Evolutionary conservation across 169 alveolate species (phyloP), one percentile per base, ranked within the genome.

Genomic region (Hammondia hammondi): DNA sequence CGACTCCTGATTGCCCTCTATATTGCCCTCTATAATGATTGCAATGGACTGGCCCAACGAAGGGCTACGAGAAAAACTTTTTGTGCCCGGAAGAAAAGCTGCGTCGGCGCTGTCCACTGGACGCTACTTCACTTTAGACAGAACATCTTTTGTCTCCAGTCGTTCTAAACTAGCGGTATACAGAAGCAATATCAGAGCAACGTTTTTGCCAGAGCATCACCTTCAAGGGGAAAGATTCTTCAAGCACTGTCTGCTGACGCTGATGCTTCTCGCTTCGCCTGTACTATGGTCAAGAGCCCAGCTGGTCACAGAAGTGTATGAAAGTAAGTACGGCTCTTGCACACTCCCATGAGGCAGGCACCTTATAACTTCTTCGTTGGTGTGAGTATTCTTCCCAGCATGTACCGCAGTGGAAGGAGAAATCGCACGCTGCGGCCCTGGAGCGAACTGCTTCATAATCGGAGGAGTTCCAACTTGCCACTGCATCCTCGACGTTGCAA

Each of bases 381-480:
- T 19, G 21, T 24, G 89, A 14, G 4, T 77, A 12, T 2, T 91
- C n/a, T 46, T 17, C 77, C 81, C 61, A 96, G 97, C 97, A 39
- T 96, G 97, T 93, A 95, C 93, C 43, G 97, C 96, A 32, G 89
- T 90, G 39, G 97, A 96, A 70, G 97, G 97, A 6, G 92, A 95
- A 35, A 88, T 70, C 45, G 97, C 97, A 35, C 96, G 96, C 52
- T 96, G 97, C 95, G 97, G 97, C 27, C 97, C 97, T n/a, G 96
- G 96, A 5, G 97, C 97, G 72, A 96, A 94, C 81, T 96, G 97
- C 48, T 95, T 96, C 90, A 95, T 96, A 12, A 91, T 95, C 17
- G 95, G 92, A 71, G 95, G 96, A 37, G 94, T 95, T 29, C 97
- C 97, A 52, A 94, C 97, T n/a, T 96, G 97, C 85, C 97, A 95